Conservation (phyloP, 768 basidiomycete species). For the Kwoniella newhampshirensis region DNA sequence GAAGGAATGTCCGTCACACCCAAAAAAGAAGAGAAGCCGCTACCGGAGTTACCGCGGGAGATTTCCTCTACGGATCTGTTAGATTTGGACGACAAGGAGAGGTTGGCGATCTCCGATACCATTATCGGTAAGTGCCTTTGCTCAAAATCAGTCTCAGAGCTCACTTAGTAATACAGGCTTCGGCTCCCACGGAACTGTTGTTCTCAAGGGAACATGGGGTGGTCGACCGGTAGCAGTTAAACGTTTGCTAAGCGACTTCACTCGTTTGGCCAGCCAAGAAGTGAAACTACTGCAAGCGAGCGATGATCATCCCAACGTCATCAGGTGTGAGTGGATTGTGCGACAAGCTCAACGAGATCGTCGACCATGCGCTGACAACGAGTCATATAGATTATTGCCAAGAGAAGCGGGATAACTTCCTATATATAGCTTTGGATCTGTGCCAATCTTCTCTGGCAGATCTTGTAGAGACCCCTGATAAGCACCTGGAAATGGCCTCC, state of each 20-base stretch:
- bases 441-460: constrained; percentile 53
- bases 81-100: constrained; percentile 43
- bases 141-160: constrained; percentile 1
- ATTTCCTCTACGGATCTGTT: constrained; percentile 35
- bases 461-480: constrained; percentile 62
- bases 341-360: too few relatives aligned
- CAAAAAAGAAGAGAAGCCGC: constrained; percentile 41
- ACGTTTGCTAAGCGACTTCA: constrained; percentile 89
- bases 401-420: constrained; percentile 86
- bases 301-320: constrained; percentile 98
- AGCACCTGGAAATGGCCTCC: constrained; percentile 59
- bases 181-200: constrained; percentile 95
- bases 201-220: constrained; percentile 91
- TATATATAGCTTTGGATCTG: constrained; percentile 95
- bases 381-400: constrained; percentile 73
- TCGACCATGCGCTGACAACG: constrained; percentile 6
- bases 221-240: constrained; percentile 98
- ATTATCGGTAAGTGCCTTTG: constrained; percentile 50
- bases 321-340: constrained; percentile 54
- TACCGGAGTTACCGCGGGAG: constrained; percentile 39
- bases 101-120: constrained; percentile 52
- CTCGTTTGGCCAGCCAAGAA: constrained; percentile 89
- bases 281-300: constrained; percentile 92
- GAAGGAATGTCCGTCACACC: constrained; percentile 25
- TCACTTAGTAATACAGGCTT: constrained; percentile 66